Base-by-base conservation (phyloP, 257 asterid genomes). In the Haberlea rhodopensis region DNA sequence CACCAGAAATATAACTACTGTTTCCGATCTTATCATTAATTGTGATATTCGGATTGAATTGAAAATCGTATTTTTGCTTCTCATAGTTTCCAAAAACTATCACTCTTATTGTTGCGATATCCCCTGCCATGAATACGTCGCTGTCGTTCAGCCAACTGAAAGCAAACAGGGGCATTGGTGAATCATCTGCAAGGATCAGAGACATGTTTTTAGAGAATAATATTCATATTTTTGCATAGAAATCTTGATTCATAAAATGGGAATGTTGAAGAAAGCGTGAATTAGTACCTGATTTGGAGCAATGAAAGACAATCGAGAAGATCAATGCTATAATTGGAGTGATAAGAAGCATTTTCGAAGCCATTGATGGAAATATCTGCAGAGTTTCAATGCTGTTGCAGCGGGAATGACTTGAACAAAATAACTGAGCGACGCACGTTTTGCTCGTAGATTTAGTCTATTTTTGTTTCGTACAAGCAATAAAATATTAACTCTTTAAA, bases 21-120 rank as follows among this genome's bases (percentile, higher is more conserved):
- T 92, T 92, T 5, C 99, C 99, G 69, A 78, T 73, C 86, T 76
- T 89, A 66, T 84, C 86, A 70, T 87, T 83, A 8, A 87, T 89
- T 0, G 88, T 76, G 21, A 92, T 43, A 60, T 89, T 84, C 0
- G 99, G 97, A 52, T 58, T 66, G 61, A 92, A 92, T 15, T 75
- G 77, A 63, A 79, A 64, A 57, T 81, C 68, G 22, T 78, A 78
- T 27, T 81, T 83, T 4, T 24, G 74, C 23, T 56, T 31, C 25
- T 82, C 95, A 22, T 66, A 85, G 32, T 60, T 80, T 68, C 94
- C 96, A 10, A 92, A 79, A 62, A 92, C 95, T 73, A 54, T 78
- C 62, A 92, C 95, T 73, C 76, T 81, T 13, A 92, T 76, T 1
- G 70, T 72, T 2, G 91, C 96, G 10, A 73, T 43, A 1, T 81